A percentile compares a stretch with the other conserved stretches of the same genome.
phyloP scores from a whole-genome alignment of 1,139 yeast genomes.

The Candida tropicalis region DNA sequence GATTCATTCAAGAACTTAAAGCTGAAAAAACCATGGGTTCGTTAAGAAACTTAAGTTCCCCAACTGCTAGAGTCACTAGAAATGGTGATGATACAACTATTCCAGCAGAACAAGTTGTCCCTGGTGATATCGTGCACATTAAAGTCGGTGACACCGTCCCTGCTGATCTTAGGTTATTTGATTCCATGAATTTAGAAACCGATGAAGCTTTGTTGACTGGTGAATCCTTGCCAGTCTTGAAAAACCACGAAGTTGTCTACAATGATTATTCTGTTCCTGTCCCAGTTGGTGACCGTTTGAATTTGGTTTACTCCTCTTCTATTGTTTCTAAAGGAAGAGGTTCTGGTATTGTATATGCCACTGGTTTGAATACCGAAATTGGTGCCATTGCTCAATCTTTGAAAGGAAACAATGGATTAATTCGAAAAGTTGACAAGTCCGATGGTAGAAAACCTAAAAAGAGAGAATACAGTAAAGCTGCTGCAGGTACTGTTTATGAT shows the following conservation, averaged over 20 bases:
- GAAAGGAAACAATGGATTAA: constrained; percentile 24
- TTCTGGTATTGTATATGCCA: constrained; percentile 63
- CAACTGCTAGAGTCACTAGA: constrained; percentile 71
- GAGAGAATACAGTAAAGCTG: constrained; percentile 49
- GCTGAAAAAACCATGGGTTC: constrained; percentile 87
- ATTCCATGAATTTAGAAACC: constrained; percentile 68
- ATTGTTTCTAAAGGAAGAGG: constrained; percentile 80
- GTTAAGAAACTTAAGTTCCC: constrained; percentile 66
- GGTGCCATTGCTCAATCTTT: constrained; percentile 78
- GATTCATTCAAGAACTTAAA: constrained; percentile 68
- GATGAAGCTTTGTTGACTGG: constrained; percentile 84
- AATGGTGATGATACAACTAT: constrained; percentile 61
- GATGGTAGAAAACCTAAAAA: constrained; percentile 24
- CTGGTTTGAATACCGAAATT: constrained; percentile 75
- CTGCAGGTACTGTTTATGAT: constrained; percentile 37
- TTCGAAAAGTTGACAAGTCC: constrained; percentile 25
- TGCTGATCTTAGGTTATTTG: constrained; percentile 69
- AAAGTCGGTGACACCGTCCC: constrained; percentile 81
- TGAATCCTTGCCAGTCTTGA: constrained; percentile 73
- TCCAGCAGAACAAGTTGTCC: constrained; percentile 69
- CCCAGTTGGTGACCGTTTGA: constrained; percentile 77
- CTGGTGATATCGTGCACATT: constrained; percentile 71
- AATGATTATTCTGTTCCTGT: constrained; percentile 33
- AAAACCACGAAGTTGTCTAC: constrained; percentile 49
- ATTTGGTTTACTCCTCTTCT: constrained; percentile 74